phyloP scores from a whole-genome alignment of 2,329 filamentous ascomycete genomes.

The Pseudogymnoascus destructans region DNA sequence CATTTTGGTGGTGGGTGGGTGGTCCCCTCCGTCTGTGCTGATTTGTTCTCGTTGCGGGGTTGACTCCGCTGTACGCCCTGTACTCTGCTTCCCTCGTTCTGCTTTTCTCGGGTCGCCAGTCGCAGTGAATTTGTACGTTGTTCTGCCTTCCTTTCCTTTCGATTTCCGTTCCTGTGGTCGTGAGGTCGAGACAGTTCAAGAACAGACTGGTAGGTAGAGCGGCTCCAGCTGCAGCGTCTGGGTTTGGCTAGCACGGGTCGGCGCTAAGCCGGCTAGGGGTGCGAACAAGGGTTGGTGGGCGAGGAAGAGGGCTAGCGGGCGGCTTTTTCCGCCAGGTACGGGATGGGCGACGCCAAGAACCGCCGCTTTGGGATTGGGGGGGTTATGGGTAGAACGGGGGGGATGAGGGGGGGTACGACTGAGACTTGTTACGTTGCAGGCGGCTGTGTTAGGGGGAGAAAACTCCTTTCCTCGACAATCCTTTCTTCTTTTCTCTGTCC shows the following conservation, averaged over 20 bases:
- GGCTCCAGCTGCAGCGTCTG: not conserved
- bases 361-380: not conserved
- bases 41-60: not conserved
- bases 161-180: not conserved
- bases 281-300: not conserved
- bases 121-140: not conserved
- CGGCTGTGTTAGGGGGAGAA: not conserved
- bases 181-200: not conserved
- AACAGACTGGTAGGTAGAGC: not conserved
- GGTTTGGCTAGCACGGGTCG: not conserved
- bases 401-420: not conserved
- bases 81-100: not conserved
- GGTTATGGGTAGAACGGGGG: not conserved
- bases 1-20: constrained; percentile 28
- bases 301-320: not conserved
- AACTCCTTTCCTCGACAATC: not conserved
- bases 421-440: not conserved
- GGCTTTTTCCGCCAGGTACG: not conserved
- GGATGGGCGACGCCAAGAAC: not conserved
- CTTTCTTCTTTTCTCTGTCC: not conserved
- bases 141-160: not conserved
- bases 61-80: not conserved
- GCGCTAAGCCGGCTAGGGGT: not conserved
- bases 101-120: not conserved
- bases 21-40: not conserved